Conservation (phyloP, 1,284 basidiomycete genomes). For the Trametes versicolor region DNA sequence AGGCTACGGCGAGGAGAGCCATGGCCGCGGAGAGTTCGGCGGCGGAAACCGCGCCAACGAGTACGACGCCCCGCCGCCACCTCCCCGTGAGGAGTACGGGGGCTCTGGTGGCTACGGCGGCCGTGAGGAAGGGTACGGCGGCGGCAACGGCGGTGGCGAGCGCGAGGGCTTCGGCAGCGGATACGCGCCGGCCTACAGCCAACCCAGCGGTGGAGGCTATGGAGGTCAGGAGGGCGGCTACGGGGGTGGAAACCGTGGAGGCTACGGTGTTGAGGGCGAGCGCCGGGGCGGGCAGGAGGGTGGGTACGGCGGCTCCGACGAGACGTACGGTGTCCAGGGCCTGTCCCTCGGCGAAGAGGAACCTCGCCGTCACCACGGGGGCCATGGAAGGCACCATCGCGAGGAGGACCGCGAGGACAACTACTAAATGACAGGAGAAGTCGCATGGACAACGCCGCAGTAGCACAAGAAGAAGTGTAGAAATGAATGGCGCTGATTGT, state of each 20-base stretch:
- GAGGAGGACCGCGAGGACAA: conserved; percentile 28
- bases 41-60: conserved; percentile 26
- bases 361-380: conserved; percentile 29
- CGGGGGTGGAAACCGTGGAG: conserved; percentile 22
- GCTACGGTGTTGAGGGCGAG: conserved; percentile 21
- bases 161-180: conserved; percentile 15
- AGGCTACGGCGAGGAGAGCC: conserved; percentile 10
- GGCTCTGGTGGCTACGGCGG: conserved; percentile 15
- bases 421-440: conserved; percentile 2
- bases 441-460: neutral
- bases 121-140: conserved; percentile 27
- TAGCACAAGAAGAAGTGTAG: neutral
- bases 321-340: conserved; percentile 42
- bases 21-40: conserved; percentile 24
- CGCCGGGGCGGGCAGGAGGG: conserved; percentile 30
- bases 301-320: conserved; percentile 32
- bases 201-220: conserved; percentile 20
- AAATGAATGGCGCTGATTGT: neutral
- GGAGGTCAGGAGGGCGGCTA: conserved; percentile 24
- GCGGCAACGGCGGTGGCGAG: conserved; percentile 5
- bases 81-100: conserved; percentile 13
- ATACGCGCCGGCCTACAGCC: conserved; percentile 26
- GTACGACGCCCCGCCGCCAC: conserved; percentile 13
- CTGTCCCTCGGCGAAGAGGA: conserved; percentile 36
- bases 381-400: conserved; percentile 20